phyloP scores from a whole-genome alignment of 2,329 filamentous ascomycete genomes.

The Aspergillus pseudotamarii region DNA sequence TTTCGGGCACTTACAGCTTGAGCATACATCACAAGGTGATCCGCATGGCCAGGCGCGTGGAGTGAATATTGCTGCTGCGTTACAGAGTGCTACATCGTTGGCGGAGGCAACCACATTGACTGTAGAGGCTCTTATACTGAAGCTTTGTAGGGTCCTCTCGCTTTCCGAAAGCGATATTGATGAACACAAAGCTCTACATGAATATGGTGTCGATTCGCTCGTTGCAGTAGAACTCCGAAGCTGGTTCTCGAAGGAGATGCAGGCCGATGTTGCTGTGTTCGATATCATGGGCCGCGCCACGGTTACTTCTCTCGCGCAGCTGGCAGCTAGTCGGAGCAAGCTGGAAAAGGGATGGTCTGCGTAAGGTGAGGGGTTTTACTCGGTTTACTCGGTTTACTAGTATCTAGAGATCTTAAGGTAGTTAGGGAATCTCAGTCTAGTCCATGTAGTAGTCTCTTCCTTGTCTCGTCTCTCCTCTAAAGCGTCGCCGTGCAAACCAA shows the following conservation, averaged over 20 bases:
- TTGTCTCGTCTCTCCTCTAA: not conserved
- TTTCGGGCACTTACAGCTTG: not conserved
- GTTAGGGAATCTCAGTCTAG: not conserved
- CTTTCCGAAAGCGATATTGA: slow-evolving; percentile 36
- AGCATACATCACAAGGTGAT: not conserved
- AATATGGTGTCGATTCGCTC: not conserved
- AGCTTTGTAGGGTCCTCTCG: slow-evolving; percentile 38
- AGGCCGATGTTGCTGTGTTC: slow-evolving; percentile 12
- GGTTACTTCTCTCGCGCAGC: not conserved
- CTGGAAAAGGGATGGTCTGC: not conserved
- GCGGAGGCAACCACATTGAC: slow-evolving; percentile 17
- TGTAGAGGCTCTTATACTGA: slow-evolving; percentile 23
- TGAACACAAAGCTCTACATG: slow-evolving; percentile 21
- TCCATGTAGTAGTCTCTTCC: not conserved
- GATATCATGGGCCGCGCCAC: slow-evolving; percentile 12
- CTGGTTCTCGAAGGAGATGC: slow-evolving; percentile 7
- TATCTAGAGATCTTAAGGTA: not conserved
- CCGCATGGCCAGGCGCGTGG: not conserved
- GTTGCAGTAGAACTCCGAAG: not conserved
- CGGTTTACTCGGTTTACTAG: too few species aligned
- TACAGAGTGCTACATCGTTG: slow-evolving; percentile 5
- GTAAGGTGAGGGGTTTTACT: not conserved
- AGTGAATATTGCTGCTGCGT: not conserved
- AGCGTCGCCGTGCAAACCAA: too few species aligned
- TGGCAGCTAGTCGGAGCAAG: slow-evolving; percentile 6